A percentile compares a stretch with the other conserved stretches of the same genome.
These are phyloP conservation scores for Eimeria tenella DNA, from an alignment of 169 alveolate species.

Conservation along the genomic window DNA sequence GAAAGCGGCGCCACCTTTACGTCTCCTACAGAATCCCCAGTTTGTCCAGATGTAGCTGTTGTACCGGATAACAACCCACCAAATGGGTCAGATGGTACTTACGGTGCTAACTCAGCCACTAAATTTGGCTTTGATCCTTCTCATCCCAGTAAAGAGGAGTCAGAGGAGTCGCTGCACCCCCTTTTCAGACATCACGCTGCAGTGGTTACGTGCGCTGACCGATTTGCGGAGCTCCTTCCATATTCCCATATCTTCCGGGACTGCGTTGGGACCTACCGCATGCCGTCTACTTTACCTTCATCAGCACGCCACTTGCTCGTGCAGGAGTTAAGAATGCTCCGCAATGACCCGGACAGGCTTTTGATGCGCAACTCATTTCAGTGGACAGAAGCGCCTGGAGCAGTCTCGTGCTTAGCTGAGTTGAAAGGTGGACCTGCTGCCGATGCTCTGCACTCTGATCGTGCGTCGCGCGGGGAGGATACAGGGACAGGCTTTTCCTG, in stretches of 20 bases:
- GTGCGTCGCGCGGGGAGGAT: conserved; percentile 19
- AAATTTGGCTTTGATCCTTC: background rate
- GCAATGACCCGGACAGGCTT: conserved; percentile 72
- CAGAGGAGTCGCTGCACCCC: conserved; percentile 39
- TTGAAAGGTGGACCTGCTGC: conserved; percentile 38
- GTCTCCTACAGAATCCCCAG: background rate
- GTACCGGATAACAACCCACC: conserved; percentile 1
- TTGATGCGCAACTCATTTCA: conserved; percentile 72
- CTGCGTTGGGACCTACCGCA: conserved; percentile 65
- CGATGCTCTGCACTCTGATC: conserved; percentile 40
- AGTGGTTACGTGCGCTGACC: conserved; percentile 51
- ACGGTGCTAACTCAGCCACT: background rate
- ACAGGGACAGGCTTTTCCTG: background rate
- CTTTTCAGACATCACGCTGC: conserved; percentile 65
- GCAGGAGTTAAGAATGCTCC: conserved; percentile 68
- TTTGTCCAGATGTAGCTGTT: background rate
- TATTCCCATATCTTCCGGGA: conserved; percentile 70
- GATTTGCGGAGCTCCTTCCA: conserved; percentile 76
- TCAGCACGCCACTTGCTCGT: conserved; percentile 73
- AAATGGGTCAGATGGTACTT: conserved; percentile 1
- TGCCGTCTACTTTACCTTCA: conserved; percentile 65
- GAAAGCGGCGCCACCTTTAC: conserved; percentile 8
- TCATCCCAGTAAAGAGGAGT: background rate
- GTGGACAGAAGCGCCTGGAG: conserved; percentile 77
- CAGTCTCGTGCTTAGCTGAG: conserved; percentile 38